phyloP scores from a whole-genome alignment of 768 basidiomycete species.

The Suillus americanus region DNA sequence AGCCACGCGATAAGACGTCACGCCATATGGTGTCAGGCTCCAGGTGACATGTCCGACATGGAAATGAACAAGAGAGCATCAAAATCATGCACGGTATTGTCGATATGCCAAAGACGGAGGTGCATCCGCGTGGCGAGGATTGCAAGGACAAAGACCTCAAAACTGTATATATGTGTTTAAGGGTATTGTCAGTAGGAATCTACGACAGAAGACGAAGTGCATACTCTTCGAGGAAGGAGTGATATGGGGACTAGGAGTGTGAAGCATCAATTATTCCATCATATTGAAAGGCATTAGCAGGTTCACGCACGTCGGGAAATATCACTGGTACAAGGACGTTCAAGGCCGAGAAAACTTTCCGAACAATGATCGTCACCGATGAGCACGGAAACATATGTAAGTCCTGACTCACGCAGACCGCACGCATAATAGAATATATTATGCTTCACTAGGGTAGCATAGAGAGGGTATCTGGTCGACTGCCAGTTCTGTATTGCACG shows the following conservation, averaged over 20 bases:
- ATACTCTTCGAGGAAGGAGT: constrained; percentile 1
- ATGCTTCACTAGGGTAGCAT: neutral
- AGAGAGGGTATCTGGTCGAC: neutral
- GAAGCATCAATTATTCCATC: neutral
- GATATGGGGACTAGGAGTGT: neutral
- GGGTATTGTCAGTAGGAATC: neutral
- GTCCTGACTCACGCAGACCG: neutral
- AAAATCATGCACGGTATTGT: too few species aligned
- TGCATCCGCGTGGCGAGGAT: neutral
- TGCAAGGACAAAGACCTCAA: neutral
- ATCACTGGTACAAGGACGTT: neutral
- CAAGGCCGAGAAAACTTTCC: neutral
- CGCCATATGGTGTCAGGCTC: neutral
- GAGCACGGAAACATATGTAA: neutral
- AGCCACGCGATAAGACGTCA: neutral
- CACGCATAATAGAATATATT: neutral
- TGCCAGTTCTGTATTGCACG: neutral
- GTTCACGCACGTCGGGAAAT: neutral
- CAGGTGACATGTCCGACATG: neutral
- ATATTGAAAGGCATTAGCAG: neutral
- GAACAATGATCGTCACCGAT: neutral
- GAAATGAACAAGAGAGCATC: neutral
- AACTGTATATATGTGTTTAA: neutral
- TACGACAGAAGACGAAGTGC: neutral
- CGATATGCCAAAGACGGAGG: neutral